Evolutionary conservation across 768 basidiomycete species (phyloP).

Genomic region (Solioccasus polychromus): DNA sequence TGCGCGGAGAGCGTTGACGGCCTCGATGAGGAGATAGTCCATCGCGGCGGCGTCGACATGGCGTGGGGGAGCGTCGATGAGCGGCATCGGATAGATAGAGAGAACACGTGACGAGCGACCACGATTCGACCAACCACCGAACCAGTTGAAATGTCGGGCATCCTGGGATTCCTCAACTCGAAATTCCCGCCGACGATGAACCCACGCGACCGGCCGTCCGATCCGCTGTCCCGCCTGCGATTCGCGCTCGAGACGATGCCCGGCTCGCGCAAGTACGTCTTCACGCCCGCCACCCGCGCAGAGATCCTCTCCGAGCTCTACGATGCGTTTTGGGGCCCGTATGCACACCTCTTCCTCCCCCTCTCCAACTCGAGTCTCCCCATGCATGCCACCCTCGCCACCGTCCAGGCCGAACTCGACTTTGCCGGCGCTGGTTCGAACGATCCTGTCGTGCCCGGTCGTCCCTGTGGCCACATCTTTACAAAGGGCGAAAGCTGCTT

Average conservation of each 20-base stretch:
- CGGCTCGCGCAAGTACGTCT: conserved; percentile 71
- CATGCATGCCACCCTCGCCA: conserved; percentile 60
- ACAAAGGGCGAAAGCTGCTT: conserved; percentile 91
- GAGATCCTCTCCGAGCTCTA: conserved; percentile 83
- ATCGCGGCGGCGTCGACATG: conserved; percentile 62
- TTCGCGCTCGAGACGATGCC: conserved; percentile 82
- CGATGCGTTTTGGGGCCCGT: conserved; percentile 77
- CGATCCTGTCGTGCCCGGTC: conserved; percentile 60
- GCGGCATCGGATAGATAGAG: too few species aligned
- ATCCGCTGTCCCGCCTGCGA: conserved; percentile 69
- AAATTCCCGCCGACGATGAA: conserved; percentile 55
- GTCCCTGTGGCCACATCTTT: conserved; percentile 82
- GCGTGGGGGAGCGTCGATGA: background rate
- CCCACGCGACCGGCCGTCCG: conserved; percentile 52
- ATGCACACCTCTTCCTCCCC: conserved; percentile 70
- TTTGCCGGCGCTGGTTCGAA: conserved; percentile 60
- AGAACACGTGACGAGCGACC: too few species aligned
- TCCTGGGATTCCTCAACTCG: conserved; percentile 44
- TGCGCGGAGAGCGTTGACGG: conserved; percentile 68
- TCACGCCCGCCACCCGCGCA: conserved; percentile 69
- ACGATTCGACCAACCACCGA: too few species aligned
- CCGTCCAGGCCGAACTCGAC: conserved; percentile 59
- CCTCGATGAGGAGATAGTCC: conserved; percentile 86
- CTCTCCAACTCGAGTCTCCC: conserved; percentile 61
- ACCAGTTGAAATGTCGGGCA: conserved; percentile 39